Evolutionary conservation across 768 basidiomycete genomes (phyloP).

Genomic region (Paxillus rubicundulus): DNA sequence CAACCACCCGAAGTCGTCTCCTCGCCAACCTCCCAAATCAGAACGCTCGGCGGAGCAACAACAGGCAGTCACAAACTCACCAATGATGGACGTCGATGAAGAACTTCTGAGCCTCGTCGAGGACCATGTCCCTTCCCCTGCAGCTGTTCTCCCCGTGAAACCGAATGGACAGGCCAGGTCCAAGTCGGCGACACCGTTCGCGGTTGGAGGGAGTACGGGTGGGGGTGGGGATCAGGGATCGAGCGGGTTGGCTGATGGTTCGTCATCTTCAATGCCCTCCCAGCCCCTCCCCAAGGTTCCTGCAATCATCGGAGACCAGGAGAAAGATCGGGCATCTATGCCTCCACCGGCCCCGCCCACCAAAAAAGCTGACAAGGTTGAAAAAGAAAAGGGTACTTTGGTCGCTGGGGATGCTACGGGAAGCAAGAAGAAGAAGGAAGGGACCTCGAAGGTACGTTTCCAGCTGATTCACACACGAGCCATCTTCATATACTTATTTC

Average conservation of each 20-base stretch:
- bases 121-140: constrained; percentile 35
- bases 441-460: constrained; percentile 18
- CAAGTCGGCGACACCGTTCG: neutral
- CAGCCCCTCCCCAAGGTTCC: constrained; percentile 12
- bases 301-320: constrained; percentile 12
- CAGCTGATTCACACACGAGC: neutral
- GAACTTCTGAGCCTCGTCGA: constrained; percentile 71
- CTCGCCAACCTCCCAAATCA: constrained; percentile 10
- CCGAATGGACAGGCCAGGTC: constrained; percentile 4
- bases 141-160: neutral
- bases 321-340: constrained; percentile 53
- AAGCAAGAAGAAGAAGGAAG: constrained; percentile 38
- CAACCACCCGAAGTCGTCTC: constrained; percentile 4
- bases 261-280: constrained; percentile 1
- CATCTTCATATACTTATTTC: neutral
- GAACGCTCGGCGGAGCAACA: constrained; percentile 2
- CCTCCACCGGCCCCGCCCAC: constrained; percentile 43
- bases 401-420: constrained; percentile 8
- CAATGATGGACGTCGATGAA: constrained; percentile 49
- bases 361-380: constrained; percentile 23
- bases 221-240: neutral
- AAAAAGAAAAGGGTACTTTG: constrained; percentile 20
- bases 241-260: constrained; percentile 4
- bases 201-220: neutral
- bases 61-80: constrained; percentile 16